A percentile compares a stretch with the other conserved stretches of the same genome.
phyloP scores from a whole-genome alignment of 164 flowering plant genomes.

The Taxillus chinensis region DNA sequence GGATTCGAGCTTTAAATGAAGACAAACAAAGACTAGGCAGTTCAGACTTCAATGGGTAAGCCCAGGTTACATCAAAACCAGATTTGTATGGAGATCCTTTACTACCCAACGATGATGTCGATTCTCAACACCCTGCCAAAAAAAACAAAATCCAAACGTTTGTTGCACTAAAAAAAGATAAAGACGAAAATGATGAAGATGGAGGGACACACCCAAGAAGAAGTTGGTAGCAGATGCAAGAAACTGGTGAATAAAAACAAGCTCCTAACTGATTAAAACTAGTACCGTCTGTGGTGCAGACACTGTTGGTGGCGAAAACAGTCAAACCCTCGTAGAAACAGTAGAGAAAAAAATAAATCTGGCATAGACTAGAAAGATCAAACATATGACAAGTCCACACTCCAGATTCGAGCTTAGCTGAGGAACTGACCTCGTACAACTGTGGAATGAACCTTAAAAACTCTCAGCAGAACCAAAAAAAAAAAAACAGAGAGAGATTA shows the following conservation, averaged over 20 bases:
- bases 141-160: not conserved
- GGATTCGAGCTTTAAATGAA: constrained; percentile 5
- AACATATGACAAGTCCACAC: not conserved
- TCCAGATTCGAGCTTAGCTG: not conserved
- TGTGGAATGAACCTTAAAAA: not conserved
- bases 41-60: not conserved
- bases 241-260: not conserved
- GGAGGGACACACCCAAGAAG: not conserved
- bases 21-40: not conserved
- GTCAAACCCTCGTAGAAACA: not conserved
- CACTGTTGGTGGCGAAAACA: not conserved
- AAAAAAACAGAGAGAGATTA: not conserved
- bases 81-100: constrained; percentile 1
- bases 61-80: not conserved
- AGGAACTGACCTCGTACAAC: too few species aligned
- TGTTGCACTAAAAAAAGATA: not conserved
- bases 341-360: not conserved
- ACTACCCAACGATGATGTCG: not conserved
- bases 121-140: constrained; percentile 8
- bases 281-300: not conserved
- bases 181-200: not conserved
- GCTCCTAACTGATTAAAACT: not conserved
- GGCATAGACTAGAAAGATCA: not conserved
- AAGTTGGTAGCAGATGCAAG: not conserved
- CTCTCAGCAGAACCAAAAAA: not conserved